A percentile compares a stretch with the other conserved stretches of the same genome.
Evolutionary conservation across 495 filamentous ascomycete genomes (phyloP).

Genomic region (Jackrogersella multiformis): DNA sequence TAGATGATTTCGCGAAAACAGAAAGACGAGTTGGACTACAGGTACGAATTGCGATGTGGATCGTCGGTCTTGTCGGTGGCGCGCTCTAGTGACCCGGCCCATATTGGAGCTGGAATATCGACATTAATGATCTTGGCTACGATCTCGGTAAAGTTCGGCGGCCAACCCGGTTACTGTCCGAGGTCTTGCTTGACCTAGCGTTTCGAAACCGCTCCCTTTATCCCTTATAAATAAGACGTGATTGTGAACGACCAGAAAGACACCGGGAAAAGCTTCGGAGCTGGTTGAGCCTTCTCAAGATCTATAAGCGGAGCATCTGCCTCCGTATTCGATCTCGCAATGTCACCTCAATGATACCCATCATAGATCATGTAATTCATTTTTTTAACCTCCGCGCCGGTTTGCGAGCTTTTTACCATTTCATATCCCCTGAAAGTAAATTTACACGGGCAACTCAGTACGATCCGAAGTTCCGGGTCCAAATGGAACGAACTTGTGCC

Average conservation of each 20-base stretch:
- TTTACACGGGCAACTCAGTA: neutral
- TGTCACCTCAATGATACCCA: constrained; percentile 39
- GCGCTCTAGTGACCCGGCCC: constrained; percentile 59
- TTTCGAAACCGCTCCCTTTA: neutral
- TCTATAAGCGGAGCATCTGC: constrained; percentile 21
- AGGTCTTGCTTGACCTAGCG: neutral
- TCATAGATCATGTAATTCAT: constrained; percentile 13
- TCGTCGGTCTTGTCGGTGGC: constrained; percentile 77
- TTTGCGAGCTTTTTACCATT: neutral
- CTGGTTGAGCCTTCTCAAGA: constrained; percentile 10
- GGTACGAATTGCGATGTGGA: constrained; percentile 91
- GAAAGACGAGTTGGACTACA: constrained; percentile 86
- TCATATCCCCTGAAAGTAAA: constrained; percentile 2
- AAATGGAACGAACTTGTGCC: constrained; percentile 9
- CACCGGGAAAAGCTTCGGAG: constrained; percentile 7
- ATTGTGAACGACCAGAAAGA: neutral
- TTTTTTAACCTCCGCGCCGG: neutral
- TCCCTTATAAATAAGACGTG: neutral
- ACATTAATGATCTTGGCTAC: constrained; percentile 1
- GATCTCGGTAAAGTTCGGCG: constrained; percentile 7
- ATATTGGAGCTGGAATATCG: neutral
- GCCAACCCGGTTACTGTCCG: neutral
- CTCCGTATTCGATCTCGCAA: constrained; percentile 32
- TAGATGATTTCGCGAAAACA: constrained; percentile 78
- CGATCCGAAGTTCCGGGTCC: constrained; percentile 4